phyloP scores from a whole-genome alignment of 495 filamentous ascomycete species.

The Hapsidospora chrysogenum region DNA sequence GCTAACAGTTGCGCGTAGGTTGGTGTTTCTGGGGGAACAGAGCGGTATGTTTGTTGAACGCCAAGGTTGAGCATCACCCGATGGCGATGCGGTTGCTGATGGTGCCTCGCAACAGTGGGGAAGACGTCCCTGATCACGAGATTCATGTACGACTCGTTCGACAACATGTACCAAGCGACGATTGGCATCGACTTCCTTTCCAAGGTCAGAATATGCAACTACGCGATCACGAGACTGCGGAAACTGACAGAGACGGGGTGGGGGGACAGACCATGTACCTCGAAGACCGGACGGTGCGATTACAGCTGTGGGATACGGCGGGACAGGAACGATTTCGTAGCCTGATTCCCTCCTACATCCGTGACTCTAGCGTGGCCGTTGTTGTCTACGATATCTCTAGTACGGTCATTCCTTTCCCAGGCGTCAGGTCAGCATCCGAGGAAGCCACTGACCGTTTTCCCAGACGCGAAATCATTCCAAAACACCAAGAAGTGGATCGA shows the following conservation, averaged over 20 bases:
- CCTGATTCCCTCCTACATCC: slow-evolving; percentile 93
- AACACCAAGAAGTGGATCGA: slow-evolving; percentile 99
- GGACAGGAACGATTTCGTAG: slow-evolving; percentile 95
- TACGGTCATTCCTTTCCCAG: too few species aligned
- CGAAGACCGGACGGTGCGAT: slow-evolving; percentile 89
- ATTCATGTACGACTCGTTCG: slow-evolving; percentile 99
- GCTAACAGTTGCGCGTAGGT: slow-evolving; percentile 29
- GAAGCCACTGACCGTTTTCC: too few species aligned
- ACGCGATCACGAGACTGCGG: slow-evolving; percentile 4
- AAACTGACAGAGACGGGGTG: slow-evolving; percentile 15
- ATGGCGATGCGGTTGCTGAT: slow-evolving; percentile 7
- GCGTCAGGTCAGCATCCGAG: too few species aligned
- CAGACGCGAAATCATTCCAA: slow-evolving; percentile 81
- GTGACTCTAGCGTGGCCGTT: slow-evolving; percentile 90
- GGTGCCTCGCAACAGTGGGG: slow-evolving; percentile 47
- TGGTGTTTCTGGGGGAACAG: slow-evolving; percentile 95
- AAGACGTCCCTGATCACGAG: slow-evolving; percentile 97
- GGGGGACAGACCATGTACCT: slow-evolving; percentile 84
- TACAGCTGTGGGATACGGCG: slow-evolving; percentile 97
- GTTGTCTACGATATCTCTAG: slow-evolving; percentile 98
- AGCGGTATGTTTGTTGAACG: slow-evolving; percentile 47
- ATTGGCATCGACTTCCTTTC: slow-evolving; percentile 99
- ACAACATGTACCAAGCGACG: slow-evolving; percentile 98
- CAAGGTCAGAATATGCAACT: slow-evolving; percentile 42
- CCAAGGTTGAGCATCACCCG: slow-evolving; percentile 8